A percentile compares a stretch with the other conserved stretches of the same genome.
phyloP scores from a whole-genome alignment of 495 filamentous ascomycete genomes.

The Oidiodendron maius region DNA sequence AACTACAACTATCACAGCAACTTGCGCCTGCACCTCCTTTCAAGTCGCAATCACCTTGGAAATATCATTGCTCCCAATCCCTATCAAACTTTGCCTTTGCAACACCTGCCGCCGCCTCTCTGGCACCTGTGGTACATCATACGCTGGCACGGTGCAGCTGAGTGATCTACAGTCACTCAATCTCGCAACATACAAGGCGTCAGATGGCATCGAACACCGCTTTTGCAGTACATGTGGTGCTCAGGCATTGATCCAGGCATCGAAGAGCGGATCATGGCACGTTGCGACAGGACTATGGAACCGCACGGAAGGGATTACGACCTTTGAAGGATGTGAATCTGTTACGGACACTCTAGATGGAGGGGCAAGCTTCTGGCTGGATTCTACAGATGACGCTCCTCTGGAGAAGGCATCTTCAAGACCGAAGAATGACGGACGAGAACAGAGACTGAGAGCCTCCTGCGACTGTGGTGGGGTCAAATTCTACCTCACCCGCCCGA shows the following conservation, averaged over 20 bases:
- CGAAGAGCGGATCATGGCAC: conserved; percentile 16
- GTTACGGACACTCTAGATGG: conserved; percentile 24
- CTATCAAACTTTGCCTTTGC: conserved; percentile 57
- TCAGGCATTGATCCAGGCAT: conserved; percentile 45
- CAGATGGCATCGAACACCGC: conserved; percentile 43
- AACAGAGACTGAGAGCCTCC: conserved; percentile 27
- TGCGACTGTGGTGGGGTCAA: conserved; percentile 41
- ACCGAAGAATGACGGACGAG: conserved; percentile 13
- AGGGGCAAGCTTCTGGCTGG: conserved; percentile 35
- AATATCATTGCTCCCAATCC: conserved; percentile 28
- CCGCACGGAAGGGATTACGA: conserved; percentile 21
- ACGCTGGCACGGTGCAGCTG: conserved; percentile 24
- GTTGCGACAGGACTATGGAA: conserved; percentile 19
- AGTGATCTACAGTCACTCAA: conserved; percentile 27
- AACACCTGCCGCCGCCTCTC: conserved; percentile 50
- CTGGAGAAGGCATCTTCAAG: conserved; percentile 34
- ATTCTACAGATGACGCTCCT: conserved; percentile 33
- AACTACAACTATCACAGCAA: conserved; percentile 26
- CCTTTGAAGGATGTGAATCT: conserved; percentile 36
- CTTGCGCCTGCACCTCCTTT: conserved; percentile 35
- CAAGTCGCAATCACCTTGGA: conserved; percentile 29
- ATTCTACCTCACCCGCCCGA: conserved; percentile 33
- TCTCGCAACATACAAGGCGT: conserved; percentile 43
- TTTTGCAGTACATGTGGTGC: conserved; percentile 68
- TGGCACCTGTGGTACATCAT: conserved; percentile 52